phyloP scores from a whole-genome alignment of 225 moss, liverwort and hornwort genomes.

The Bryum argenteum region DNA sequence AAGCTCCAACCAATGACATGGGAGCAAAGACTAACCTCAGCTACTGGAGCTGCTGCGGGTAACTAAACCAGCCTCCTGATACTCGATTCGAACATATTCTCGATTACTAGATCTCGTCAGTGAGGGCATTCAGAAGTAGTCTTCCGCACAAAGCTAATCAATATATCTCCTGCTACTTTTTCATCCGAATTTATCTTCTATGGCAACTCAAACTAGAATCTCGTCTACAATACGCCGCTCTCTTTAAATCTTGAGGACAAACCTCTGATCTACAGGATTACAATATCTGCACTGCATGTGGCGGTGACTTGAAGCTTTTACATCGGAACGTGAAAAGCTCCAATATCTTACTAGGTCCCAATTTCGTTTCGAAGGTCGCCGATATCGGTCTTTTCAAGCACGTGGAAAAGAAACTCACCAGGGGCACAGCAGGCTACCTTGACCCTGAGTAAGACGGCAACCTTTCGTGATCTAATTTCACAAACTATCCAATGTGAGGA shows the following conservation, averaged over 20 bases:
- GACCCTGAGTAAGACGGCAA: slow-evolving; percentile 69
- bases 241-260: not conserved
- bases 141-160: slow-evolving; percentile 3
- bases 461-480: slow-evolving; percentile 1
- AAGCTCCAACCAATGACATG: slow-evolving; percentile 63
- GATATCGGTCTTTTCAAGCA: slow-evolving; percentile 59
- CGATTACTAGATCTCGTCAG: slow-evolving; percentile 19
- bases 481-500: not conserved
- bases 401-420: slow-evolving; percentile 42
- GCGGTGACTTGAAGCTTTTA: slow-evolving; percentile 48
- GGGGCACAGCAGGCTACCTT: slow-evolving; percentile 74
- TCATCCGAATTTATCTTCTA: not conserved
- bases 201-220: not conserved
- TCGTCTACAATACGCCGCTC: not conserved
- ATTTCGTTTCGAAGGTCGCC: slow-evolving; percentile 64
- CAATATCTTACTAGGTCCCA: slow-evolving; percentile 65
- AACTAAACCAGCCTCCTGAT: slow-evolving; percentile 15
- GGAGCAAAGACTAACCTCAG: slow-evolving; percentile 67
- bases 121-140: slow-evolving; percentile 10
- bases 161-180: slow-evolving; percentile 6
- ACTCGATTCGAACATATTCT: slow-evolving; percentile 4
- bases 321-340: slow-evolving; percentile 75
- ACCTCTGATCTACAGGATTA: slow-evolving; percentile 49
- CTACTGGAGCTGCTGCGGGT: slow-evolving; percentile 76
- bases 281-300: slow-evolving; percentile 69